Evolutionary conservation across 192 early-diverging fungal genomes (phyloP), one percentile per base, ranked within the genome.

Genomic region (Backusella westeae): DNA sequence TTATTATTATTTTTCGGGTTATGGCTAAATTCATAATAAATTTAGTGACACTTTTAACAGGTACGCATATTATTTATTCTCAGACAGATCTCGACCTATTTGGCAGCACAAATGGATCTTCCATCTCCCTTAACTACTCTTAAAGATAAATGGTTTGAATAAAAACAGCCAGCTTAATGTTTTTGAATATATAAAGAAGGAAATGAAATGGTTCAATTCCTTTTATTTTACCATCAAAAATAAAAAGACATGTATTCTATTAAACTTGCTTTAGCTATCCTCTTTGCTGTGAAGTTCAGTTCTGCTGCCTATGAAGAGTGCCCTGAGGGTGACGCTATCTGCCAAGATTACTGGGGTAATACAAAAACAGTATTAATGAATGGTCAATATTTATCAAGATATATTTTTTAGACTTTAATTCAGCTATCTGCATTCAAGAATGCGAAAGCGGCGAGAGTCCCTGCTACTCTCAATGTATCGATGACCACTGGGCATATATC

Each of bases 11-110:
- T 56, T 52, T 59, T 59, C 23, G 8, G 21, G 21, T 59, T 23
- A 59, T 59, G 21, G 56, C 23, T 59, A 59, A 59, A 59, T 59
- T 26, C 56, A 63, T 63, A 63, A 63, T 63, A 63, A 63, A 63
- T 63, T 63, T 63, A 63, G 56, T 63, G 56, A 29, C 56, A 63
- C 56, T 63, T 63, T 63, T 63, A 63, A 63, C 56, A 63, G 56
- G 56, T 63, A 63, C 56, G 21, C 56, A 63, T 29, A 21, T 63
- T 59, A 59, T 59, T 26, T 63, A 63, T 63, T 29, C 56, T 63
- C 56, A 63, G 56, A 63, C 56, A 63, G 12, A 29, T 63, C 21
- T 29, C 23, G 12, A 63, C 56, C 56, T 63, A 29, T 26, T 63
- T 23, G 26, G 9, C 56, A 12, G 56, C 23, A 3, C 56, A 63